phyloP scores from a whole-genome alignment of 345 rosid genomes.

The Eucalyptus cladocalyx region DNA sequence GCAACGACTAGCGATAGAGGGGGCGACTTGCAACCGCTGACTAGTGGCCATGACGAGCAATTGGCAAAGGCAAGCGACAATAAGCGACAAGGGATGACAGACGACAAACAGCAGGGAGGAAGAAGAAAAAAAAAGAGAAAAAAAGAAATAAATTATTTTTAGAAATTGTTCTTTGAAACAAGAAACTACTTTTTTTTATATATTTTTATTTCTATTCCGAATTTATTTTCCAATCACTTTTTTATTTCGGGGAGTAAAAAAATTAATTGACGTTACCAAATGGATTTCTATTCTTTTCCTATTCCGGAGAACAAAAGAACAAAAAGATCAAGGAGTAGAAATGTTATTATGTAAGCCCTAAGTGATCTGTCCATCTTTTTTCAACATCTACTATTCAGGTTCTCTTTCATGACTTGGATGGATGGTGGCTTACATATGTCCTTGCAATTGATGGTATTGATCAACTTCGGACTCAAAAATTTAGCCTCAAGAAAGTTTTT shows the following conservation, averaged over 20 bases:
- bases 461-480: background rate
- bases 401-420: background rate
- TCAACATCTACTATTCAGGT: background rate
- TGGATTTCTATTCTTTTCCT: rapidly evolving
- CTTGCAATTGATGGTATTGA: background rate
- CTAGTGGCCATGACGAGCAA: too few species aligned
- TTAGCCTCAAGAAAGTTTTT: background rate
- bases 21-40: rapidly evolving
- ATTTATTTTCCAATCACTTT: rapidly evolving
- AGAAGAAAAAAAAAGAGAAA: too few species aligned
- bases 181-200: too few species aligned
- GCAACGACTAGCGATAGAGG: too few species aligned
- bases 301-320: rapidly evolving
- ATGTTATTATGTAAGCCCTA: too few species aligned
- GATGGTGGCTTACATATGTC: background rate
- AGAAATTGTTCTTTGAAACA: too few species aligned
- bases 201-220: too few species aligned
- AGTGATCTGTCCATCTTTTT: background rate
- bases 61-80: too few species aligned
- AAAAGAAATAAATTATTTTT: too few species aligned
- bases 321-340: too few species aligned
- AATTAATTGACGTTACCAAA: rapidly evolving
- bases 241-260: too few species aligned
- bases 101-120: rapidly evolving
- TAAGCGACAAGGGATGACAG: rapidly evolving